phyloP scores from a whole-genome alignment of 192 early-diverging fungal genomes.

The Umbelopsis vinacea region DNA sequence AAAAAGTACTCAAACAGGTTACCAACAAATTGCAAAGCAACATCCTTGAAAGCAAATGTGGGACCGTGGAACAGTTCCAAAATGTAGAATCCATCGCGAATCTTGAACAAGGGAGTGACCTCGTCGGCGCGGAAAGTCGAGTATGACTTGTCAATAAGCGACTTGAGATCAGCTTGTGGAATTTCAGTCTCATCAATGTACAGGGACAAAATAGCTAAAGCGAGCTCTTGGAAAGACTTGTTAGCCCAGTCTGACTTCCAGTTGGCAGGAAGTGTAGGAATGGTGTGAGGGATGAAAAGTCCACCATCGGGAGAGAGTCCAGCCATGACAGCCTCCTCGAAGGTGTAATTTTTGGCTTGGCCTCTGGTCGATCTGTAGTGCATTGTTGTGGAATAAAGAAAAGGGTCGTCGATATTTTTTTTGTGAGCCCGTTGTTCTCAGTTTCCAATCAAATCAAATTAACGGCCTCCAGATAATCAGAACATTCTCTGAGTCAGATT shows the following conservation, averaged over 20 bases:
- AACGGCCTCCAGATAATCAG: neutral
- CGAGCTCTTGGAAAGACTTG: conserved; percentile 82
- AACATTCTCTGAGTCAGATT: neutral
- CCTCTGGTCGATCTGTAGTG: conserved; percentile 92
- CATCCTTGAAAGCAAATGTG: conserved; percentile 99
- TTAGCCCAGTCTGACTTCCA: conserved; percentile 73
- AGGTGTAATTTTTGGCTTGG: conserved; percentile 65
- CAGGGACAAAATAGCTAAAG: conserved; percentile 79
- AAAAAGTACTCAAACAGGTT: conserved; percentile 99
- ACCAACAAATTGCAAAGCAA: conserved; percentile 94
- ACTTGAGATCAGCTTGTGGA: conserved; percentile 67
- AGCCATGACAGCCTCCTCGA: conserved; percentile 91
- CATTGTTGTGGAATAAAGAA: conserved; percentile 59
- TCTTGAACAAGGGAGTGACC: conserved; percentile 77
- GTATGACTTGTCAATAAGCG: conserved; percentile 74
- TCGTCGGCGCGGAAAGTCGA: conserved; percentile 75
- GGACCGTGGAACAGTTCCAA: conserved; percentile 97
- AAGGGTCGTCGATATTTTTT: too few species aligned
- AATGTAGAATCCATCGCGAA: conserved; percentile 68
- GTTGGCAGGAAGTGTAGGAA: conserved; percentile 74
- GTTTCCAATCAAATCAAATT: neutral
- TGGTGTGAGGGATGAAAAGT: conserved; percentile 86
- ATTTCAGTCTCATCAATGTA: conserved; percentile 86
- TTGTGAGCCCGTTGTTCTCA: too few species aligned
- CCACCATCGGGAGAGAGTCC: conserved; percentile 95